A percentile compares a stretch with the other conserved stretches of the same genome.
phyloP scores from a whole-genome alignment of 1,284 basidiomycete genomes.

The Coniophora puteana region DNA sequence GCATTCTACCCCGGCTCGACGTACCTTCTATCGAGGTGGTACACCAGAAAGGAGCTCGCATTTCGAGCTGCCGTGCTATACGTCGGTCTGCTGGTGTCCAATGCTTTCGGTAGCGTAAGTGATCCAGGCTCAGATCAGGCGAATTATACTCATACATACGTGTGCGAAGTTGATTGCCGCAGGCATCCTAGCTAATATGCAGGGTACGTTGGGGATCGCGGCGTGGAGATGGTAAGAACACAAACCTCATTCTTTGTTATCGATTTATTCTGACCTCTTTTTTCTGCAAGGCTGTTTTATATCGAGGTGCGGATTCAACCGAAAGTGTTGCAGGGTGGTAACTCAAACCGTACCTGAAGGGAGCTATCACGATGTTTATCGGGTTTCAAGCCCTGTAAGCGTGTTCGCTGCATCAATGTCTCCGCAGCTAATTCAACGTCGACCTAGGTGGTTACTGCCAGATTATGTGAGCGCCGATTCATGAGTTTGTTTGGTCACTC shows the following conservation, averaged over 20 bases:
- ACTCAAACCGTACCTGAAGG: constrained; percentile 28
- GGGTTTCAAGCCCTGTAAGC: constrained; percentile 55
- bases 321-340: constrained; percentile 2
- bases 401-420: not conserved
- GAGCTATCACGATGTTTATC: constrained; percentile 51
- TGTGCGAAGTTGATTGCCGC: constrained; percentile 55
- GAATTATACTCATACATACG: not conserved
- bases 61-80: constrained; percentile 71
- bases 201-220: constrained; percentile 60
- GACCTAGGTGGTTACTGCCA: constrained; percentile 44
- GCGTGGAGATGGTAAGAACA: constrained; percentile 71
- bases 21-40: constrained; percentile 62
- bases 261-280: not conserved
- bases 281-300: constrained; percentile 49
- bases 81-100: constrained; percentile 65
- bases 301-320: constrained; percentile 41
- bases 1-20: constrained; percentile 64
- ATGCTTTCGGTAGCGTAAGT: constrained; percentile 70
- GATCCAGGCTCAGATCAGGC: constrained; percentile 3
- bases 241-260: not conserved
- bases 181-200: constrained; percentile 66
- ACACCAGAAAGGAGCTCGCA: constrained; percentile 65
- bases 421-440: not conserved
- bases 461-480: constrained; percentile 42
- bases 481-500: not conserved